Evolutionary conservation across 2,329 filamentous ascomycete genomes (phyloP).

Genomic region (Exophiala xenobiotica): DNA sequence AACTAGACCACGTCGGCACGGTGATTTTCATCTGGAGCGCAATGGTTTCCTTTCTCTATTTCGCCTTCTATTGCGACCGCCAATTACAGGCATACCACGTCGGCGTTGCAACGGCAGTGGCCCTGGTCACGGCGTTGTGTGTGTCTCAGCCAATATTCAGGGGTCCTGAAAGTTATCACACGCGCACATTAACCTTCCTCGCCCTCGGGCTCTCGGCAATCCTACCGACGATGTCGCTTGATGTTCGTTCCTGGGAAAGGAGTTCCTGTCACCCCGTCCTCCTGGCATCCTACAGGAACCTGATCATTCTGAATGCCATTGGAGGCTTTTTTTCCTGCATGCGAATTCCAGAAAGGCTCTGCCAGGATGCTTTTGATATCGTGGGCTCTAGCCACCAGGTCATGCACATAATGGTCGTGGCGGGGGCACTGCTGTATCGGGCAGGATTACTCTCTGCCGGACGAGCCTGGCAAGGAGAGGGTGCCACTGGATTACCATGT

Average conservation of each 20-base stretch:
- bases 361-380: conserved; percentile 6
- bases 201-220: conserved; percentile 6
- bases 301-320: conserved; percentile 11
- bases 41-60: conserved; percentile 4
- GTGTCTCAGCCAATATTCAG: conserved; percentile 6
- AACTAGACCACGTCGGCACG: background rate
- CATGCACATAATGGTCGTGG: background rate
- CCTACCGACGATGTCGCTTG: conserved; percentile 8
- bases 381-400: conserved; percentile 3
- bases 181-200: conserved; percentile 4
- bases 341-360: conserved; percentile 8
- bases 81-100: conserved; percentile 1
- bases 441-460: background rate
- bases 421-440: background rate
- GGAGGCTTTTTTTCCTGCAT: conserved; percentile 7
- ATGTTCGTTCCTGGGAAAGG: conserved; percentile 7
- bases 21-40: background rate
- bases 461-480: background rate
- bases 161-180: conserved; percentile 5
- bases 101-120: conserved; percentile 5
- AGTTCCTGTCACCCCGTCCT: conserved; percentile 4
- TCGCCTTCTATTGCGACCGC: background rate
- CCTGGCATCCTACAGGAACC: conserved; percentile 6
- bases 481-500: background rate
- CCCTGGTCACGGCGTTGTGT: conserved; percentile 3